These are phyloP conservation scores for Filosporella fistucella DNA, from an alignment of 495 filamentous ascomycete species.

Conservation along the genomic window DNA sequence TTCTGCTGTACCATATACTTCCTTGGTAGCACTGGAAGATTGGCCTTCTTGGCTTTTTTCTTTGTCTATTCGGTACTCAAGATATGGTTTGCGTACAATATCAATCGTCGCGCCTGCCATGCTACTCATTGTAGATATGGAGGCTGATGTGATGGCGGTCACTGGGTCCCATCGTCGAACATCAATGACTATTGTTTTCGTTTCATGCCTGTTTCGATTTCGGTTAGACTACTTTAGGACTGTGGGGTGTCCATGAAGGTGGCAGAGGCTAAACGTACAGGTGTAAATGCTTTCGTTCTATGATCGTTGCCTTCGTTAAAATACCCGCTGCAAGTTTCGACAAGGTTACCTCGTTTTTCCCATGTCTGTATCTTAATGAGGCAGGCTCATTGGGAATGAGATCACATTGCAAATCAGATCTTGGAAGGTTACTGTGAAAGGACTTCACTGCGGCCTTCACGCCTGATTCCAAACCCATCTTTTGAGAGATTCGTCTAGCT, in stretches of 20 bases:
- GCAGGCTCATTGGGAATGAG: conserved; percentile 29
- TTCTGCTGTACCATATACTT: no score
- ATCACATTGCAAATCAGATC: conserved; percentile 20
- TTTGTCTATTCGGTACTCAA: neutral
- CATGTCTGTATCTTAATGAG: conserved; percentile 1
- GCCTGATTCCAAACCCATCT: conserved; percentile 13
- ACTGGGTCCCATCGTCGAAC: conserved; percentile 15
- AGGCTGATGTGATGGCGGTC: conserved; percentile 23
- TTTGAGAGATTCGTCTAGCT: conserved; percentile 4
- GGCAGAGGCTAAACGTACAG: neutral
- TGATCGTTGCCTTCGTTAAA: conserved; percentile 1
- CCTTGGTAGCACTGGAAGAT: neutral
- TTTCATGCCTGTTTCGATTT: neutral
- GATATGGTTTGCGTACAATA: neutral
- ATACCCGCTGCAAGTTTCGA: conserved; percentile 8
- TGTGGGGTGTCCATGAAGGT: no score
- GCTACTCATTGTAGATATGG: conserved; percentile 19
- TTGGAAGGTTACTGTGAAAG: conserved; percentile 15
- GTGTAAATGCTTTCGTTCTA: neutral
- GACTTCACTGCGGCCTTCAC: conserved; percentile 14
- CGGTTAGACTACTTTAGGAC: no score
- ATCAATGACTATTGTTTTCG: conserved; percentile 14
- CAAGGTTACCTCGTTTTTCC: conserved; percentile 9
- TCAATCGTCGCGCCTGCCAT: neutral
- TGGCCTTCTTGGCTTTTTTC: neutral